phyloP scores from a whole-genome alignment of 192 early-diverging fungal genomes.

The Backusella circina region DNA sequence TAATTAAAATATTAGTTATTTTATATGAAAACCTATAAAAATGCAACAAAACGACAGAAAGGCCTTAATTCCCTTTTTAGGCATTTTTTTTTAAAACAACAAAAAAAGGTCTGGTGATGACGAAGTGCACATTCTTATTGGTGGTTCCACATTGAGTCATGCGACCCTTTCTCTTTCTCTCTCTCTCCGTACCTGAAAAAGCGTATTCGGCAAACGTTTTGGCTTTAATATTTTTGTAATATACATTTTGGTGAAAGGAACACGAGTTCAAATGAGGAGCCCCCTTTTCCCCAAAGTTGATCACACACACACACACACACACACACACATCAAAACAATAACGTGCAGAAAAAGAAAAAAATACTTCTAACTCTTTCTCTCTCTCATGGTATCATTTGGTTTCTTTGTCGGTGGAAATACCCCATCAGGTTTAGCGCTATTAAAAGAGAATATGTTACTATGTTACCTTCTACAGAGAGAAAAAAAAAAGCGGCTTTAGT shows the following conservation, averaged over 20 bases:
- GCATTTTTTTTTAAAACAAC: neutral
- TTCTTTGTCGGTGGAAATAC: neutral
- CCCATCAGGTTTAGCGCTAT: neutral
- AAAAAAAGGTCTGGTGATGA: neutral
- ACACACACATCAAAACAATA: neutral
- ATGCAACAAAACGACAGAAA: neutral
- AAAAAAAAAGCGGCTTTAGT: neutral
- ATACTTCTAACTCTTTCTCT: neutral
- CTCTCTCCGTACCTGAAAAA: neutral
- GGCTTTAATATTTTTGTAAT: neutral
- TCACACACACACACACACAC: neutral
- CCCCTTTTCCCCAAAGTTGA: neutral
- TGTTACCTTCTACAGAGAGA: neutral
- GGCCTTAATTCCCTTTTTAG: neutral
- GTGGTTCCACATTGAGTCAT: neutral
- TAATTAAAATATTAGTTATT: neutral
- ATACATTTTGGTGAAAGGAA: neutral
- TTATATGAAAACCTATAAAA: conserved; percentile 3
- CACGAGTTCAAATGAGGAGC: neutral
- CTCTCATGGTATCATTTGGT: neutral
- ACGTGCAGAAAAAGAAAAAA: neutral
- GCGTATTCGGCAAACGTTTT: neutral
- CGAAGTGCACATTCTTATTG: neutral
- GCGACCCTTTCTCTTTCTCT: neutral
- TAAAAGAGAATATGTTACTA: too few species aligned